Percentiles rank a stretch among this genome's conserved stretches.
Evolutionary conservation across 306 rosid genomes (phyloP).

Genomic region (Elaeagnus macrophylla): DNA sequence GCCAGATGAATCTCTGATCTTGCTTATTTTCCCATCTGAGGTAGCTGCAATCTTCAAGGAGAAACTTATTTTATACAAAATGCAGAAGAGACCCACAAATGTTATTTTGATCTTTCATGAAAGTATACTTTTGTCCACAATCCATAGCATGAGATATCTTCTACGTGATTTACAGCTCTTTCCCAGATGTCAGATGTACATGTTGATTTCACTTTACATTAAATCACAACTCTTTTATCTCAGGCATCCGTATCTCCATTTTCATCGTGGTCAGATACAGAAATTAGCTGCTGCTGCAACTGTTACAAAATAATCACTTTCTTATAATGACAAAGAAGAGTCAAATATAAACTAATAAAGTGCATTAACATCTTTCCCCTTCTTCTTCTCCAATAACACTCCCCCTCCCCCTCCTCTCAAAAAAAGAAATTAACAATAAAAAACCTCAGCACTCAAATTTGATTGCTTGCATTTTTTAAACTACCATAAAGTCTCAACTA

Average conservation of each 20-base stretch:
- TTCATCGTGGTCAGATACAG: slow-evolving; percentile 45
- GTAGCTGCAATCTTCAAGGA: slow-evolving; percentile 18
- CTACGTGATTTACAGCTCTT: slow-evolving; percentile 36
- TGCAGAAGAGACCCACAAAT: slow-evolving; percentile 31
- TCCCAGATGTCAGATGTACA: slow-evolving; percentile 30
- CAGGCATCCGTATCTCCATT: slow-evolving; percentile 58
- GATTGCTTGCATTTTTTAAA: no score
- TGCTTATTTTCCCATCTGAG: slow-evolving; percentile 20
- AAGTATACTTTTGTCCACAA: slow-evolving; percentile 23
- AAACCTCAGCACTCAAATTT: no score
- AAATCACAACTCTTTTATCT: slow-evolving; percentile 17
- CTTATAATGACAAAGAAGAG: slow-evolving; percentile 6
- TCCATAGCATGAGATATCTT: slow-evolving; percentile 21
- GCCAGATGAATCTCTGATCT: slow-evolving; percentile 21
- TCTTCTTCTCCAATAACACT: neutral
- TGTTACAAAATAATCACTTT: slow-evolving; percentile 26
- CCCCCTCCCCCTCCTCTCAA: no score
- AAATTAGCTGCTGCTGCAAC: slow-evolving; percentile 74
- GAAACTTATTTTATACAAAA: slow-evolving; percentile 25
- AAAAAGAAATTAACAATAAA: no score
- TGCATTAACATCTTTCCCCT: neutral
- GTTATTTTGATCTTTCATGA: slow-evolving; percentile 17
- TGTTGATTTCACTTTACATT: slow-evolving; percentile 26
- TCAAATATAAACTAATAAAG: neutral
- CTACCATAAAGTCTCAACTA: no score